These are phyloP conservation scores for Microstegium vimineum DNA, from an alignment of 176 grass and related monocot species.

Conservation along the genomic window DNA sequence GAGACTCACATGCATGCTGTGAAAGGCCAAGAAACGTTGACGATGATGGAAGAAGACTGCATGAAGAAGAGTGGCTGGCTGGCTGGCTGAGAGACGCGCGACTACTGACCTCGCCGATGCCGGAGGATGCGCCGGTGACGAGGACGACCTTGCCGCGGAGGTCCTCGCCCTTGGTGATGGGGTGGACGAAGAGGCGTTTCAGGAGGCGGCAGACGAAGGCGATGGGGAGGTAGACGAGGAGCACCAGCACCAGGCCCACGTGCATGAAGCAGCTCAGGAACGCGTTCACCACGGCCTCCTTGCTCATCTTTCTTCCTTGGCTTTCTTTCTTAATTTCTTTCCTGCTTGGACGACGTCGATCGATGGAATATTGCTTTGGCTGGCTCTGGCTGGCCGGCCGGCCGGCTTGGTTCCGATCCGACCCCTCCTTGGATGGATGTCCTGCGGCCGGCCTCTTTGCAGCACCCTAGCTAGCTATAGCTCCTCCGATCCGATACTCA, in stretches of 20 bases:
- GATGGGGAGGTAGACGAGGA: constrained; percentile 63
- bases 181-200: constrained; percentile 33
- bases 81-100: too few relatives aligned
- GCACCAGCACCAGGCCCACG: constrained; percentile 40
- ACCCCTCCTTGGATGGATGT: too few relatives aligned
- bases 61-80: too few relatives aligned
- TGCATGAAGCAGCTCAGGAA: constrained; percentile 55
- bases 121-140: constrained; percentile 89
- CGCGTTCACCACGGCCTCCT: constrained; percentile 30
- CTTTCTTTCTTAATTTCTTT: background rate
- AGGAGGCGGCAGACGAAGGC: constrained; percentile 45
- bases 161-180: constrained; percentile 53
- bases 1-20: too few relatives aligned
- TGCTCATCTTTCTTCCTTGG: constrained; percentile 7
- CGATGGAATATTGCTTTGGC: too few relatives aligned
- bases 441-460: too few relatives aligned
- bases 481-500: too few relatives aligned
- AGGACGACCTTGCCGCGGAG: constrained; percentile 73
- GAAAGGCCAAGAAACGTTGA: too few relatives aligned
- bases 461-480: too few relatives aligned
- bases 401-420: background rate
- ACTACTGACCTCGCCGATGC: constrained; percentile 91
- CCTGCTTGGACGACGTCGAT: too few relatives aligned
- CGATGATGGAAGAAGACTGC: too few relatives aligned
- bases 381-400: background rate